A percentile compares a stretch with the other conserved stretches of the same genome.
Conservation (phyloP, 169 alveolate genomes). For the Eimeria brunetti region DNA sequence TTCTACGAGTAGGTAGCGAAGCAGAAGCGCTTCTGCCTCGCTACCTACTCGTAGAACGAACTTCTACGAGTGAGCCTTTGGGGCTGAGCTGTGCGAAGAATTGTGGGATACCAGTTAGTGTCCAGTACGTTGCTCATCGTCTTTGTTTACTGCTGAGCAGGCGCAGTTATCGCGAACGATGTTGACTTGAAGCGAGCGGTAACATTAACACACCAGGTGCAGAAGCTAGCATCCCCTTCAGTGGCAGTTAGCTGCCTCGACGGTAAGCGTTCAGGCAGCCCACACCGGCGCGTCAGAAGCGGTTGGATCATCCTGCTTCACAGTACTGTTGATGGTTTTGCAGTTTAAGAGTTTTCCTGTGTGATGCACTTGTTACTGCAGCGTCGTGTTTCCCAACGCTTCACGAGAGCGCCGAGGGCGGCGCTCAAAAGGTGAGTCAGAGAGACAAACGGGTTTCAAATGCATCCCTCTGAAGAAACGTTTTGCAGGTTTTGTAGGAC, state of each 20-base stretch:
- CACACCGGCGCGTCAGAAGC: background rate
- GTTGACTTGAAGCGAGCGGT: slow-evolving; percentile 95
- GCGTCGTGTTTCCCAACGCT: slow-evolving; percentile 67
- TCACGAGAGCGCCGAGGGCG: background rate
- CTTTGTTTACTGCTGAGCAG: slow-evolving; percentile 11
- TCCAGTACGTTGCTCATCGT: background rate
- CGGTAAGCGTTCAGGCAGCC: slow-evolving; percentile 81
- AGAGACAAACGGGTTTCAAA: background rate
- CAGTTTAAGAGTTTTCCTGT: background rate
- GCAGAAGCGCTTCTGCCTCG: background rate
- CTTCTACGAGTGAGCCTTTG: too few species aligned
- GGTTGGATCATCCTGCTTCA: background rate
- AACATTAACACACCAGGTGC: slow-evolving; percentile 92
- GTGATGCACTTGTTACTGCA: background rate
- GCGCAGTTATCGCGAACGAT: slow-evolving; percentile 95
- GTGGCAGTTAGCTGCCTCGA: slow-evolving; percentile 91
- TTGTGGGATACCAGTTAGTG: background rate
- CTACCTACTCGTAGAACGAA: too few species aligned
- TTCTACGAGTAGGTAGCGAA: background rate
- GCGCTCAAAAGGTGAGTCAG: slow-evolving; percentile 61
- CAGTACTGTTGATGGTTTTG: background rate
- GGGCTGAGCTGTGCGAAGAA: background rate
- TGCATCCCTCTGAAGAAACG: background rate
- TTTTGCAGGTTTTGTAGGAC: background rate
- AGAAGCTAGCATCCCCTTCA: slow-evolving; percentile 91